Conservation (phyloP, 352 stramenopile species). For the Discostella stelligera region DNA sequence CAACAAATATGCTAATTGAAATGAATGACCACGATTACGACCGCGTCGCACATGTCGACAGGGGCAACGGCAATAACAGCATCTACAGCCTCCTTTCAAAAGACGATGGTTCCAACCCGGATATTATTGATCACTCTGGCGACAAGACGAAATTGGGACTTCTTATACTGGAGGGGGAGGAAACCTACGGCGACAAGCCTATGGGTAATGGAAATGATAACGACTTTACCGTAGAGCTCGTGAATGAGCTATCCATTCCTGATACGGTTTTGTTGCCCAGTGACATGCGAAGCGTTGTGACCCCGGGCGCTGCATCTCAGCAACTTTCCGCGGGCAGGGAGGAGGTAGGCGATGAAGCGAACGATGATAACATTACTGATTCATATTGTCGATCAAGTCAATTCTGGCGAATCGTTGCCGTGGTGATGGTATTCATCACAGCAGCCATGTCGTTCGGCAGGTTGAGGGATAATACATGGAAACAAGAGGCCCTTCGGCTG, state of each 20-base stretch:
- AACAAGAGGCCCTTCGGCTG: background rate
- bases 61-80: background rate
- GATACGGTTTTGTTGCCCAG: background rate
- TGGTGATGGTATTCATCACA: background rate
- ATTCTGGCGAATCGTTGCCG: background rate
- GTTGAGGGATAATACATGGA: background rate
- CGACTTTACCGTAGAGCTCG: background rate
- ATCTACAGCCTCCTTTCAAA: conserved; percentile 9
- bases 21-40: background rate
- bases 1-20: conserved; percentile 2
- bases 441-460: background rate
- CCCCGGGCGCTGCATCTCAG: background rate
- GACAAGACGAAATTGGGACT: background rate
- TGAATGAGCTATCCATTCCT: background rate
- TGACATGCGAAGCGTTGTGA: background rate
- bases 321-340: background rate
- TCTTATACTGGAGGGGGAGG: background rate
- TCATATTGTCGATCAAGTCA: background rate
- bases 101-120: background rate
- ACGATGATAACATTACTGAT: background rate
- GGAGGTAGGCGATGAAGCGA: background rate
- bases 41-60: background rate
- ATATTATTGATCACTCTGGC: background rate
- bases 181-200: background rate
- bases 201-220: background rate